Evolutionary conservation across 108 stramenopile species (phyloP).

Genomic region (Nitzschia putrida): DNA sequence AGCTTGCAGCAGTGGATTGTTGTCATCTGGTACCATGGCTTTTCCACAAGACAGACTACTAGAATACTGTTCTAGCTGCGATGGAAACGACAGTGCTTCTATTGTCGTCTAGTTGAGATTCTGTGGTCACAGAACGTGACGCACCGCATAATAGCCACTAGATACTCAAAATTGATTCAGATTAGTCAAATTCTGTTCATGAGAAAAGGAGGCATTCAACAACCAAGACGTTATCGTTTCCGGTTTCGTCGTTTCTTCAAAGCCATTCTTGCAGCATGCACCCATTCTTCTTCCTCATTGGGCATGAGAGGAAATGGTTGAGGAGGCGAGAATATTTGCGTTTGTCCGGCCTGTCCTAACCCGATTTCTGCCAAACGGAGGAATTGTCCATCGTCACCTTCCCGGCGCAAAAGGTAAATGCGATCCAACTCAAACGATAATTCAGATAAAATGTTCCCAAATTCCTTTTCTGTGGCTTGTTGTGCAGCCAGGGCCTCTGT

Average conservation of each 20-base stretch:
- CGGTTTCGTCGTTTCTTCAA: slow-evolving; percentile 62
- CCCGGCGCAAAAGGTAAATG: slow-evolving; percentile 65
- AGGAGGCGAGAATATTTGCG: slow-evolving; percentile 33
- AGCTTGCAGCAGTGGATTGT: slow-evolving; percentile 30
- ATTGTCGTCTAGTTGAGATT: too few species aligned
- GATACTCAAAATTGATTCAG: too few species aligned
- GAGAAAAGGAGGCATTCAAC: too few species aligned
- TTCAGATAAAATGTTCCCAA: slow-evolving; percentile 7
- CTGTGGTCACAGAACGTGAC: too few species aligned
- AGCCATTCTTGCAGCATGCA: slow-evolving; percentile 61
- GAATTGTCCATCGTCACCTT: slow-evolving; percentile 79
- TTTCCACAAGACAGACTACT: too few species aligned
- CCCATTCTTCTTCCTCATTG: slow-evolving; percentile 71
- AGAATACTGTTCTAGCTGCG: too few species aligned
- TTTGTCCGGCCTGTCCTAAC: slow-evolving; percentile 12
- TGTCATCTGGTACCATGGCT: background rate
- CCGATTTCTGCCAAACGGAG: slow-evolving; percentile 55
- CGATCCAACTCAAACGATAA: slow-evolving; percentile 54
- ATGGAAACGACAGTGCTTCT: too few species aligned
- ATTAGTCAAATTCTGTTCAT: too few species aligned
- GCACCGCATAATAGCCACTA: too few species aligned
- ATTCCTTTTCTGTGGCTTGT: slow-evolving; percentile 45
- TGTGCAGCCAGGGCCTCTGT: slow-evolving; percentile 59
- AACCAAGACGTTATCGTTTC: background rate
- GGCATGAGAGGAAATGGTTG: slow-evolving; percentile 73